Percentiles rank a stretch among this genome's conserved stretches.
These are phyloP conservation scores for Clathrus columnatus DNA, from an alignment of 768 basidiomycete genomes.

Conservation along the genomic window DNA sequence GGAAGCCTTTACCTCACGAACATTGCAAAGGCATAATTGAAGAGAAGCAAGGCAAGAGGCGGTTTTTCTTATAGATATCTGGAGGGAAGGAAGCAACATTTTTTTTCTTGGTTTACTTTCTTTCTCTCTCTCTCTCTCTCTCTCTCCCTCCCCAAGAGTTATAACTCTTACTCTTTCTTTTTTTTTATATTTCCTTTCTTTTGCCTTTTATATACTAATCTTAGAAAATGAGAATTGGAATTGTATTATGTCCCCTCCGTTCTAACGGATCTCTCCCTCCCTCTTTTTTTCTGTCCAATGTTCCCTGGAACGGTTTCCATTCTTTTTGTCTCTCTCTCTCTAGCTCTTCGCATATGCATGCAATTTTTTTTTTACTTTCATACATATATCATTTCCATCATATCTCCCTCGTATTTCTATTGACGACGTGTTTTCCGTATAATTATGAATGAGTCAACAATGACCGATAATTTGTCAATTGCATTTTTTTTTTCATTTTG, in stretches of 20 bases:
- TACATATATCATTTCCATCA: not conserved
- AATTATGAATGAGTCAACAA: too few relatives aligned
- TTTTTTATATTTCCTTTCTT: conserved; percentile 19
- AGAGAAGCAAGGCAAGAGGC: conserved; percentile 63
- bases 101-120: conserved; percentile 12
- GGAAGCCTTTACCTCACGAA: conserved; percentile 38
- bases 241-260: not conserved
- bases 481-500: too few relatives aligned
- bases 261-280: not conserved
- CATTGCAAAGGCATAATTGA: conserved; percentile 70
- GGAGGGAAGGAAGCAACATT: not conserved
- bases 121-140: conserved; percentile 26
- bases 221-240: not conserved
- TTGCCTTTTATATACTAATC: conserved; percentile 15
- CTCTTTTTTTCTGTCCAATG: not conserved
- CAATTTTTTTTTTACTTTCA: not conserved
- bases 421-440: not conserved
- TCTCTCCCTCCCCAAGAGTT: not conserved
- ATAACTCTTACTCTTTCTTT: conserved; percentile 13
- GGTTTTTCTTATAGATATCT: conserved; percentile 43
- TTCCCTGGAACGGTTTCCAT: not conserved
- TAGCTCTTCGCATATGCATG: not conserved
- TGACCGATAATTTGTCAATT: not conserved
- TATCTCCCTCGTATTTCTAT: too few relatives aligned
- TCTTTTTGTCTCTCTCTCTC: not conserved